Base-by-base conservation (phyloP, 106 monocot species). In the Allium sativum region DNA sequence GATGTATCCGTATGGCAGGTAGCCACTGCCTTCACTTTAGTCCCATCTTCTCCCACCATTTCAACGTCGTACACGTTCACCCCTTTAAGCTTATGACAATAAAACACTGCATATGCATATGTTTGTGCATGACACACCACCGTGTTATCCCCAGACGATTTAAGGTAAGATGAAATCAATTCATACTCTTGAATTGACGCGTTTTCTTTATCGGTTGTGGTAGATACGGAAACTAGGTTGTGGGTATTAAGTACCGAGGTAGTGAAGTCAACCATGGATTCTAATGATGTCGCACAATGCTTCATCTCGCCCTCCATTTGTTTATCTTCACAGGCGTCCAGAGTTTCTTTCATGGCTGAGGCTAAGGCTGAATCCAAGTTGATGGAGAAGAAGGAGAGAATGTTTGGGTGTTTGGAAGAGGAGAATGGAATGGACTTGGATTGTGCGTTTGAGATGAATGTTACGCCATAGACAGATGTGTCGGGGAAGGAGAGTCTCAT, bases 201-300 rank as follows among this genome's bases (percentile, higher is more conserved):
- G 17, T 56, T 51, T 71, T 51, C 58, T 54, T 40, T 48, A 45
- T 12, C 16, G 12, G 48, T 12, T 19, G 45, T 48, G 62, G 45
- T 53, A 4, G 53, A 62, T 22, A 47, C 9, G 6, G 71, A 62
- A 20, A 10, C 21, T 10, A 71, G 45, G 2, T 53, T 43, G 19
- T 46, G 54, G 0, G 82, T 77, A 0, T 65, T 76, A 14, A 88
- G 70, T 42, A 40, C 60, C 7, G 64, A 8, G 5, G 48, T 71
- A 57, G 58, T 57, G 65, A 88, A 85, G 6, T 93, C 93, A 1
- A 93, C 84, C 93, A 93, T 88, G 64, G 84, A 88, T 58, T 93
- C 93, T 56, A 93, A 58, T 3, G 88, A 93, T 18, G 84, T 88
- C 12, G 74, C 84, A 59, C 93, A 93, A 48, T 7, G 20, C 65